phyloP scores from a whole-genome alignment of 768 basidiomycete species.

The Porphyrellus cyaneotinctus region DNA sequence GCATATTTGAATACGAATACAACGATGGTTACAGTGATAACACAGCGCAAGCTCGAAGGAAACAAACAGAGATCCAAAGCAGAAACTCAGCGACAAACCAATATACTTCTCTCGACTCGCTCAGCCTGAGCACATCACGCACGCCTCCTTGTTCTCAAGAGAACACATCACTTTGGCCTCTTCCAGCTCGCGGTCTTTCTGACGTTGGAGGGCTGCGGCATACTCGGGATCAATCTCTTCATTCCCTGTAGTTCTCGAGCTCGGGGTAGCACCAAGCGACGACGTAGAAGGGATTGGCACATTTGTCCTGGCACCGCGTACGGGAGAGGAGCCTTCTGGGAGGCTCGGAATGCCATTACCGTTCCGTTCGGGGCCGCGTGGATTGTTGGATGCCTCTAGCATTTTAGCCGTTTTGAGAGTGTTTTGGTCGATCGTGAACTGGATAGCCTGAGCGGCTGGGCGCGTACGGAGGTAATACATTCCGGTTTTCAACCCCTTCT shows the following conservation, averaged over 20 bases:
- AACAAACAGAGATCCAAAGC: neutral
- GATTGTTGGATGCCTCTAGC: slow-evolving; percentile 20
- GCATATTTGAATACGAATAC: too few relatives aligned
- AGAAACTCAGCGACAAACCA: neutral
- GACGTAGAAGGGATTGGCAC: slow-evolving; percentile 27
- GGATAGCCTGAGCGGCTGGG: slow-evolving; percentile 92
- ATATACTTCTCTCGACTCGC: neutral
- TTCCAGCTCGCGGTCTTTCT: slow-evolving; percentile 70
- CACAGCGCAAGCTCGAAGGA: neutral
- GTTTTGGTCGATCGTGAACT: slow-evolving; percentile 92
- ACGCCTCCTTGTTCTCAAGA: slow-evolving; percentile 91
- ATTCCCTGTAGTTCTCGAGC: slow-evolving; percentile 28
- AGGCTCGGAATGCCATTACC: slow-evolving; percentile 21
- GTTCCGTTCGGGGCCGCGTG: slow-evolving; percentile 12
- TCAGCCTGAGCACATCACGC: slow-evolving; percentile 87
- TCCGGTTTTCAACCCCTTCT: slow-evolving; percentile 97
- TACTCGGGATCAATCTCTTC: slow-evolving; percentile 61
- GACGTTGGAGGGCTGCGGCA: slow-evolving; percentile 69
- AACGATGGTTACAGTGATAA: neutral
- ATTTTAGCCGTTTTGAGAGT: slow-evolving; percentile 57
- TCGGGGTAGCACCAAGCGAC: slow-evolving; percentile 10
- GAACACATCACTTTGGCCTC: slow-evolving; percentile 81
- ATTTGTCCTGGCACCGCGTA: slow-evolving; percentile 30
- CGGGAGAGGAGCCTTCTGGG: slow-evolving; percentile 27
- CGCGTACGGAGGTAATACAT: slow-evolving; percentile 97